phyloP scores from a whole-genome alignment of 306 rosid genomes.

The Dicorynia guianensis region DNA sequence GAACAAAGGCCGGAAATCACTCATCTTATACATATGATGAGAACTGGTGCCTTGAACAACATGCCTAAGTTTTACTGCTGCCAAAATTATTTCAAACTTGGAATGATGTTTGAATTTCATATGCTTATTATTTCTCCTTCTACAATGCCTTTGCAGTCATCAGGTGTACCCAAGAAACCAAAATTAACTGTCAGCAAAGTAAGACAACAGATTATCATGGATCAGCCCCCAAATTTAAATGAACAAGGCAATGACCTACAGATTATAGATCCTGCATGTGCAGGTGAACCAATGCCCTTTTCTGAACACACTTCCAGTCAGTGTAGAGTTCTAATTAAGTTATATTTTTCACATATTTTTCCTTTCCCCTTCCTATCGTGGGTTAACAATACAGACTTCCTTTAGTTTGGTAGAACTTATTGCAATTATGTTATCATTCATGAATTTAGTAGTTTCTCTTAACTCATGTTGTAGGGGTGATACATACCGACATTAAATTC shows the following conservation, averaged over 20 bases:
- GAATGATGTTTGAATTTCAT: background rate
- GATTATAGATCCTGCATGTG: slow-evolving; percentile 38
- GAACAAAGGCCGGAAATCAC: background rate
- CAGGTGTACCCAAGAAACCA: slow-evolving; percentile 49
- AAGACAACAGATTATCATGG: slow-evolving; percentile 43
- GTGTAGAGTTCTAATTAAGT: slow-evolving; percentile 45
- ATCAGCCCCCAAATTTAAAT: slow-evolving; percentile 36
- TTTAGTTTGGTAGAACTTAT: background rate
- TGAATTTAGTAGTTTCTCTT: slow-evolving; percentile 14
- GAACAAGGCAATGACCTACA: slow-evolving; percentile 47
- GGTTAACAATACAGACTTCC: slow-evolving; percentile 14
- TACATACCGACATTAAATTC: background rate
- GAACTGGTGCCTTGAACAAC: background rate
- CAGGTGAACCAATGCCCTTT: slow-evolving; percentile 34
- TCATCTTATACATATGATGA: background rate
- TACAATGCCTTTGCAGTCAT: slow-evolving; percentile 46
- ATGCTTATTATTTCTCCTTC: slow-evolving; percentile 7
- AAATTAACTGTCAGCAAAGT: slow-evolving; percentile 45
- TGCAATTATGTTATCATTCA: slow-evolving; percentile 9
- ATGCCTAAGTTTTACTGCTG: background rate
- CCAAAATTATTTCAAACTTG: too few relatives aligned
- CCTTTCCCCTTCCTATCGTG: slow-evolving; percentile 9
- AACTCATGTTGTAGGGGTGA: slow-evolving; percentile 5
- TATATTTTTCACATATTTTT: background rate
- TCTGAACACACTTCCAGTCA: slow-evolving; percentile 37